A percentile compares a stretch with the other conserved stretches of the same genome.
Evolutionary conservation across 164 flowering plant genomes (phyloP).

Genomic region (Tetrastigma voinierianum): DNA sequence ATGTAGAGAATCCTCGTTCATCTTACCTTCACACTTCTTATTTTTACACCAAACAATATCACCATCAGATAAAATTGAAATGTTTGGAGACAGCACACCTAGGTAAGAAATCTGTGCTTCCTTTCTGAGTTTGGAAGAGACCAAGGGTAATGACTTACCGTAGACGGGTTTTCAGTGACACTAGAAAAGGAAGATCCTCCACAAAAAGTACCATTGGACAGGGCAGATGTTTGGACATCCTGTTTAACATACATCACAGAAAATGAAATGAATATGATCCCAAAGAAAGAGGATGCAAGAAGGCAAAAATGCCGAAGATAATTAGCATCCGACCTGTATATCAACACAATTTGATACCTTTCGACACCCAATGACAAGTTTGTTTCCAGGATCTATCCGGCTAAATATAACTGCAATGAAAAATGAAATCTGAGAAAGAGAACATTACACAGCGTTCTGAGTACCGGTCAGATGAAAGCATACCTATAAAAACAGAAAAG

Average conservation of each 20-base stretch:
- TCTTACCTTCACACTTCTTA: slow-evolving; percentile 29
- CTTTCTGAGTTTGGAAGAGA: slow-evolving; percentile 13
- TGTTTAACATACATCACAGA: slow-evolving; percentile 17
- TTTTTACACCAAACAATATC: slow-evolving; percentile 25
- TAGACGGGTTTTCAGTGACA: slow-evolving; percentile 20
- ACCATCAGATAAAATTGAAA: slow-evolving; percentile 22
- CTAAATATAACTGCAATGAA: slow-evolving; percentile 76
- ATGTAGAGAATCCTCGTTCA: slow-evolving; percentile 24
- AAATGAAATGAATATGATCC: not conserved
- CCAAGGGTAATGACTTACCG: slow-evolving; percentile 28
- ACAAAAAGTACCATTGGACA: slow-evolving; percentile 27
- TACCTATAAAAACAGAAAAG: too few relatives aligned
- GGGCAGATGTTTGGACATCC: slow-evolving; percentile 38
- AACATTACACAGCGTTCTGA: too few relatives aligned
- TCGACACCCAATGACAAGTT: slow-evolving; percentile 89
- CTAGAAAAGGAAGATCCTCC: slow-evolving; percentile 33
- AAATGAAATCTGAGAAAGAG: not conserved
- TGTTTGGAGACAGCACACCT: slow-evolving; percentile 19
- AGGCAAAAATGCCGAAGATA: not conserved
- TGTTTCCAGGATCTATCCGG: slow-evolving; percentile 87
- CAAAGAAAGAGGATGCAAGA: not conserved
- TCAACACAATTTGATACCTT: slow-evolving; percentile 60
- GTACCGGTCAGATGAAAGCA: too few relatives aligned
- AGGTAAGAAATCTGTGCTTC: slow-evolving; percentile 23
- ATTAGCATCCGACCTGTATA: slow-evolving; percentile 39